phyloP scores from a whole-genome alignment of 345 rosid species.

The Citropsis articulata region DNA sequence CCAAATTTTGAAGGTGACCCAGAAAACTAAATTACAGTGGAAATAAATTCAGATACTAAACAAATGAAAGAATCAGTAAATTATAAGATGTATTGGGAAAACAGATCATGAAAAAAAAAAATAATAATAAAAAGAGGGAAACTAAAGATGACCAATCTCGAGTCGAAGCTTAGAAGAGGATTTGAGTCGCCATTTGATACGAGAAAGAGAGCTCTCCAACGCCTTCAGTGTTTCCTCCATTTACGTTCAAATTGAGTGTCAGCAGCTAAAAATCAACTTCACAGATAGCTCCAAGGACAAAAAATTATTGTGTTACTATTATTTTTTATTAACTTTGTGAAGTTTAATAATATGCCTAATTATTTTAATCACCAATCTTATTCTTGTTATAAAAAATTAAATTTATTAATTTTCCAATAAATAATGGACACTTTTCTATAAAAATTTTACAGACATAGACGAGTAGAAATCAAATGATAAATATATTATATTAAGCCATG shows the following conservation, averaged over 20 bases:
- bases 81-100: not conserved
- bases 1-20: not conserved
- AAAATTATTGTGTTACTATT: too few relatives aligned
- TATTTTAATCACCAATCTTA: too few relatives aligned
- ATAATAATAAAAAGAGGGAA: not conserved
- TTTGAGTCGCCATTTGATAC: slow-evolving; percentile 72
- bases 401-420: too few relatives aligned
- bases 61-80: not conserved
- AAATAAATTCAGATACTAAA: not conserved
- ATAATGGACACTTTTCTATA: too few relatives aligned
- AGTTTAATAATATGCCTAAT: too few relatives aligned
- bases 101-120: not conserved
- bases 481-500: too few relatives aligned
- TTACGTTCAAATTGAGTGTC: slow-evolving; percentile 9
- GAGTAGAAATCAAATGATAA: too few relatives aligned
- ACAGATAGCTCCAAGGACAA: not conserved
- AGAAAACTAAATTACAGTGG: not conserved
- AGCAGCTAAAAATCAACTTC: not conserved
- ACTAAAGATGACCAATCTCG: slow-evolving; percentile 44
- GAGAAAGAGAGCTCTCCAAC: slow-evolving; percentile 46
- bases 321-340: too few relatives aligned
- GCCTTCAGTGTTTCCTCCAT: slow-evolving; percentile 47
- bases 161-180: slow-evolving; percentile 65
- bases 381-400: too few relatives aligned
- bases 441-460: too few relatives aligned